Conservation (phyloP, 805 yeast species). For the Sungouiella blattae region DNA sequence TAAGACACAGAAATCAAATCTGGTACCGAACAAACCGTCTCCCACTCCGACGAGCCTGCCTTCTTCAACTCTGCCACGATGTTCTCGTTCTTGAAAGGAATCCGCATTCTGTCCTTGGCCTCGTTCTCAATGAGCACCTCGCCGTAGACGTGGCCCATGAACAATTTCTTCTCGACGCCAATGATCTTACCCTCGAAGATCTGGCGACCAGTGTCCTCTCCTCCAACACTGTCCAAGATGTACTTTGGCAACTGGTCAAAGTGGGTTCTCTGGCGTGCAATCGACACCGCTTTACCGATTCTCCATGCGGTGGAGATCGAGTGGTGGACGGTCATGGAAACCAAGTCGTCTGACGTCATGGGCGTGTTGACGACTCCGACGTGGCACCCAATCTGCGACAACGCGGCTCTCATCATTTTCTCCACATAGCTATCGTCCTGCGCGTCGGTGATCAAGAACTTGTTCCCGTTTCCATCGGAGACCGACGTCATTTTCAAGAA, state of each 20-base stretch:
- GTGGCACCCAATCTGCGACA: constrained; percentile 41
- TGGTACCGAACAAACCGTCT: constrained; percentile 42
- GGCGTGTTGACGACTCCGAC: constrained; percentile 37
- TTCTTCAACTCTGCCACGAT: constrained; percentile 28
- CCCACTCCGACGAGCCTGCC: constrained; percentile 15
- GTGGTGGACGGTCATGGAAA: constrained; percentile 20
- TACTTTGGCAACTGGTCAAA: constrained; percentile 29
- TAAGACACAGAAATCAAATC: constrained; percentile 43
- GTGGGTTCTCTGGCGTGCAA: constrained; percentile 36
- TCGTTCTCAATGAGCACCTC: constrained; percentile 33
- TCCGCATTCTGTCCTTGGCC: constrained; percentile 13
- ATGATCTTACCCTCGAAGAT: constrained; percentile 42
- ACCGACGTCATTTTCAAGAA: constrained; percentile 24
- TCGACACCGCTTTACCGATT: constrained; percentile 41
- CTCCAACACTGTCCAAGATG: constrained; percentile 36
- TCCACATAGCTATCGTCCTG: constrained; percentile 32
- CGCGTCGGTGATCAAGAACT: constrained; percentile 28
- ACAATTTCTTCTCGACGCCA: constrained; percentile 38
- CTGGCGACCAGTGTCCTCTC: constrained; percentile 20
- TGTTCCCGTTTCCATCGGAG: constrained; percentile 41
- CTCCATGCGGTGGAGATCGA: constrained; percentile 45
- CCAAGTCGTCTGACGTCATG: constrained; percentile 17
- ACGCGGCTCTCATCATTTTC: constrained; percentile 37
- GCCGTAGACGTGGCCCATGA: constrained; percentile 45
- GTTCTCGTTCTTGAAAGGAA: constrained; percentile 50